Evolutionary conservation across 2,329 filamentous ascomycete species (phyloP).

Genomic region (Colletotrichum acutatum): DNA sequence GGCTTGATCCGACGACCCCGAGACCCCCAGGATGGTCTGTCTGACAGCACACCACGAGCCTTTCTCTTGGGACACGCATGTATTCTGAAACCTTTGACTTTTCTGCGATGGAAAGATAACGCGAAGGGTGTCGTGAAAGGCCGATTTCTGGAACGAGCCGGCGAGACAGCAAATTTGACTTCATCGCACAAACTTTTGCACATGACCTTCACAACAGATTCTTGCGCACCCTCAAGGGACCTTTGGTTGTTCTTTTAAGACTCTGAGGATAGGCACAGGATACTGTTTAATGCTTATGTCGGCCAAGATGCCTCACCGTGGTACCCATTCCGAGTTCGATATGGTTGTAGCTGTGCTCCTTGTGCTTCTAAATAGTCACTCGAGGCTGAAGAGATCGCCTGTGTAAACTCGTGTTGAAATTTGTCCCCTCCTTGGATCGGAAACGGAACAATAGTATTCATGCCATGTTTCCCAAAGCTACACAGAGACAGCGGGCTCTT

Average conservation of each 20-base stretch:
- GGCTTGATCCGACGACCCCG: not conserved
- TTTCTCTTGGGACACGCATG: slow-evolving; percentile 3
- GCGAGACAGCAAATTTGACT: not conserved
- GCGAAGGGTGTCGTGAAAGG: not conserved
- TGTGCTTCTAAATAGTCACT: not conserved
- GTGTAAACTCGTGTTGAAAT: not conserved
- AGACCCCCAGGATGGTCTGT: not conserved
- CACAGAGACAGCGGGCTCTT: not conserved
- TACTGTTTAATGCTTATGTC: not conserved
- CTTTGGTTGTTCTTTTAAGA: not conserved
- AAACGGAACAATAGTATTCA: not conserved
- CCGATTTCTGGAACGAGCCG: not conserved
- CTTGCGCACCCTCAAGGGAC: slow-evolving; percentile 1
- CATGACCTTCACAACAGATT: slow-evolving; percentile 15
- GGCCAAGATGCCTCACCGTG: not conserved
- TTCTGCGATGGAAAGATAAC: not conserved
- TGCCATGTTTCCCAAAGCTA: not conserved
- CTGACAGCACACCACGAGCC: not conserved
- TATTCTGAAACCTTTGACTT: not conserved
- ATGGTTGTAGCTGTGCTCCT: not conserved
- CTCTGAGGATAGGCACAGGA: not conserved
- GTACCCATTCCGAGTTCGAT: not conserved
- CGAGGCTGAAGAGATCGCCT: slow-evolving; percentile 7
- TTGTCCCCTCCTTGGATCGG: not conserved
- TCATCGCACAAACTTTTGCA: slow-evolving; percentile 25